A percentile compares a stretch with the other conserved stretches of the same genome.
These are phyloP conservation scores for Sclerotinia trifoliorum DNA, from an alignment of 2,329 filamentous ascomycete species.

Conservation along the genomic window DNA sequence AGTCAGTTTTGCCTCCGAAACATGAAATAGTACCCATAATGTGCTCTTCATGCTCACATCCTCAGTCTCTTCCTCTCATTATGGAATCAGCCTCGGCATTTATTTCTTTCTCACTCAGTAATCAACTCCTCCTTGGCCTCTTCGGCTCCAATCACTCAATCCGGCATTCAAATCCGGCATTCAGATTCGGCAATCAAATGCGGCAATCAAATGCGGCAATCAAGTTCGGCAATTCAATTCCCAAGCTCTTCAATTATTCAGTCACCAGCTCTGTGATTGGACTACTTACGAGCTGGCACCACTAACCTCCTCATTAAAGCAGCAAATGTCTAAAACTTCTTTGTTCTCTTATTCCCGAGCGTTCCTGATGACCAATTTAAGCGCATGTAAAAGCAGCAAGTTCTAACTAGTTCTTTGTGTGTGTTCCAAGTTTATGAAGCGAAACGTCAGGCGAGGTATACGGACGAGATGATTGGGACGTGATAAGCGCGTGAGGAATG, in stretches of 20 bases:
- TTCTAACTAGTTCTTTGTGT: background rate
- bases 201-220: no score
- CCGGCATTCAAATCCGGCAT: background rate
- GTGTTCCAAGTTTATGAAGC: background rate
- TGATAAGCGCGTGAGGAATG: background rate
- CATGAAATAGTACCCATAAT: background rate
- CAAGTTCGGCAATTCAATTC: background rate
- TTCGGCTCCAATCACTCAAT: background rate
- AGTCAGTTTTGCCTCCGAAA: background rate
- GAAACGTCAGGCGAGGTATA: background rate
- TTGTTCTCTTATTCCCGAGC: slow-evolving; percentile 12
- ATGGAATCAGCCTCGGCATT: background rate
- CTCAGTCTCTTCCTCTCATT: background rate
- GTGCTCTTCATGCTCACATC: no score
- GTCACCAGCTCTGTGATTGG: background rate
- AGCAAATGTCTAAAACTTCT: background rate
- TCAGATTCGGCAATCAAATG: no score
- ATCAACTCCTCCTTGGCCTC: background rate
- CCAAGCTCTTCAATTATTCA: background rate
- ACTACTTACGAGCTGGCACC: background rate
- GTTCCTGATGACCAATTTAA: background rate
- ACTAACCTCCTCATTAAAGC: background rate
- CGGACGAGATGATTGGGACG: background rate
- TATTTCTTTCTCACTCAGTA: background rate
- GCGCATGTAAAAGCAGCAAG: slow-evolving; percentile 1